These are phyloP conservation scores for Tricholoma hemisulphureum DNA, from an alignment of 768 basidiomycete species.

Conservation along the genomic window DNA sequence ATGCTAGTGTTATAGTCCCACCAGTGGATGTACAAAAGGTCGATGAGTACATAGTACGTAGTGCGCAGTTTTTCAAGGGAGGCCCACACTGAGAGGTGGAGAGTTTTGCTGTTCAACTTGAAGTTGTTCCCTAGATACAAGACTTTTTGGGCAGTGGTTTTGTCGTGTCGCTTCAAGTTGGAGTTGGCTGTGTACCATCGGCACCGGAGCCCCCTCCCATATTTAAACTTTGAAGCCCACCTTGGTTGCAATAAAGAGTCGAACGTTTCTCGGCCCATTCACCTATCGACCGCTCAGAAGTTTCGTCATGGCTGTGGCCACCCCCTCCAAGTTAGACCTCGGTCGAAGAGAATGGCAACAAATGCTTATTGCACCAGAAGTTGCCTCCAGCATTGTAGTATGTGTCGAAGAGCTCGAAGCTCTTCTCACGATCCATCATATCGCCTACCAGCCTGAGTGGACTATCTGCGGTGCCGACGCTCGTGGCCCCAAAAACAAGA, in stretches of 20 bases:
- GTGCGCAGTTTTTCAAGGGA: slow-evolving; percentile 48
- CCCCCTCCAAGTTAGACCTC: background rate
- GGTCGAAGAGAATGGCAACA: background rate
- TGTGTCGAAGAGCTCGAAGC: slow-evolving; percentile 10
- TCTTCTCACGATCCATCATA: background rate
- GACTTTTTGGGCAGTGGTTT: slow-evolving; percentile 29
- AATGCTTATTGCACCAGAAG: slow-evolving; percentile 10
- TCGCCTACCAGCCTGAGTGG: too few species aligned
- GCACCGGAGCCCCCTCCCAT: too few species aligned
- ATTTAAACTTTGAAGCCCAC: too few species aligned
- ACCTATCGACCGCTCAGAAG: slow-evolving; percentile 53
- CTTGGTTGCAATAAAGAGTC: slow-evolving; percentile 49
- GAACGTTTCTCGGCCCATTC: slow-evolving; percentile 49
- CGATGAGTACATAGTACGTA: slow-evolving; percentile 45
- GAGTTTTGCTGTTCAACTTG: too few species aligned
- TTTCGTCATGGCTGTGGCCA: slow-evolving; percentile 45
- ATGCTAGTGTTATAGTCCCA: slow-evolving; percentile 55
- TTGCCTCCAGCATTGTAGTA: slow-evolving; percentile 15
- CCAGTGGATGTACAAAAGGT: slow-evolving; percentile 46
- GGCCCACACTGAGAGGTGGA: slow-evolving; percentile 40
- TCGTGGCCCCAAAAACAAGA: too few species aligned
- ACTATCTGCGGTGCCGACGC: too few species aligned
- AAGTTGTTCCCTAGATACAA: slow-evolving; percentile 48
- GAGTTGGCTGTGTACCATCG: slow-evolving; percentile 4
- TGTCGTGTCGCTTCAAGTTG: slow-evolving; percentile 27